Evolutionary conservation across 495 filamentous ascomycete genomes (phyloP).

Genomic region (Lasiosphaeria miniovina): DNA sequence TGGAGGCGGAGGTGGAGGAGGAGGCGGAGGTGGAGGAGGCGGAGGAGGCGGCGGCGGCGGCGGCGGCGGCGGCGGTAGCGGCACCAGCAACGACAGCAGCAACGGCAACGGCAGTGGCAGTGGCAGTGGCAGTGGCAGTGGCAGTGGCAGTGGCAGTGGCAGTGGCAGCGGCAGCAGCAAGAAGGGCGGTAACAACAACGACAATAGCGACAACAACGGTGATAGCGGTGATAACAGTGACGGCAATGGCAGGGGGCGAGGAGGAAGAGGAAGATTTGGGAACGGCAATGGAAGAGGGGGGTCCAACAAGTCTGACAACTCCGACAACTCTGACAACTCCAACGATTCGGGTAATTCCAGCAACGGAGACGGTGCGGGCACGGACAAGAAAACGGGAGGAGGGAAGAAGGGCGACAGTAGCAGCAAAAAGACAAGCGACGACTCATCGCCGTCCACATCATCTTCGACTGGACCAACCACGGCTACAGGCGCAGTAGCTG

Average conservation of each 20-base stretch:
- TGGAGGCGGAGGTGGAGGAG: neutral
- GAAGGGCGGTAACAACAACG: slow-evolving; percentile 8
- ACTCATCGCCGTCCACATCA: neutral
- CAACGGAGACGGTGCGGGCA: neutral
- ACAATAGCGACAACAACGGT: slow-evolving; percentile 13
- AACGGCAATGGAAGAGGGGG: slow-evolving; percentile 5
- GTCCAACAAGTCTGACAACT: neutral
- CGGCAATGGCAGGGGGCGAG: neutral
- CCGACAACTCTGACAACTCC: neutral
- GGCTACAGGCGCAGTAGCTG: neutral
- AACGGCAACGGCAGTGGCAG: slow-evolving; percentile 17
- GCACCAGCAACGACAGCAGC: slow-evolving; percentile 10
- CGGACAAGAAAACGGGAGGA: neutral
- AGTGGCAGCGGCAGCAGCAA: slow-evolving; percentile 14
- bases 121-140: slow-evolving; percentile 13
- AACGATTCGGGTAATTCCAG: neutral
- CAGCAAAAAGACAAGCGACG: neutral
- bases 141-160: slow-evolving; percentile 18
- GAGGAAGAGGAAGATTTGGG: neutral
- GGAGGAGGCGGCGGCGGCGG: slow-evolving; percentile 12
- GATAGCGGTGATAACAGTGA: neutral
- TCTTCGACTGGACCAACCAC: slow-evolving; percentile 5
- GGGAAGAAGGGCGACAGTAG: neutral
- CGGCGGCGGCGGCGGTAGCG: slow-evolving; percentile 9
- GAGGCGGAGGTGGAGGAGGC: slow-evolving; percentile 3